Evolutionary conservation across 345 rosid genomes (phyloP).

Genomic region (Orychophragmus violaceus): DNA sequence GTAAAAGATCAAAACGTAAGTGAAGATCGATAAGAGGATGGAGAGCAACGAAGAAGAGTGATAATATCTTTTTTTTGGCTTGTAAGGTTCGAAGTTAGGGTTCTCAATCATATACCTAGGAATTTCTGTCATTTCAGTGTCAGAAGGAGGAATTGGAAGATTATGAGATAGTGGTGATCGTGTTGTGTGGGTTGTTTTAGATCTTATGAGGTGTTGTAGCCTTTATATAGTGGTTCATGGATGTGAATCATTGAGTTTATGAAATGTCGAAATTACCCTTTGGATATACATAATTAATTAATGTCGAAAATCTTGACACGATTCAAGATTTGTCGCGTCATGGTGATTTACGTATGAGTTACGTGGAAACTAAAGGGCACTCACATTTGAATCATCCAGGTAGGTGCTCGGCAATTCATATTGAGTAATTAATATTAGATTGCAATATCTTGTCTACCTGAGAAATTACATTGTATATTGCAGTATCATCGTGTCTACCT

Average conservation of each 20-base stretch:
- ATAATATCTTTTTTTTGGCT: constrained; percentile 7
- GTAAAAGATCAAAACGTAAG: constrained; percentile 41
- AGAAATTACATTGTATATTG: constrained; percentile 4
- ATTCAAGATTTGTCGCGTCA: constrained; percentile 18
- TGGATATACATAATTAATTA: background rate
- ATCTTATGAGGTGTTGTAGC: background rate
- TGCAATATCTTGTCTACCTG: constrained; percentile 17
- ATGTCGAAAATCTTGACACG: constrained; percentile 16
- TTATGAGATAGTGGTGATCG: background rate
- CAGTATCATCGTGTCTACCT: constrained; percentile 16
- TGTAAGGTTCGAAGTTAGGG: constrained; percentile 15
- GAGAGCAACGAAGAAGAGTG: constrained; percentile 24
- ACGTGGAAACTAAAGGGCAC: constrained; percentile 25
- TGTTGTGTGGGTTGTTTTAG: background rate
- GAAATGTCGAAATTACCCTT: constrained; percentile 9
- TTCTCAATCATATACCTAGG: constrained; percentile 18
- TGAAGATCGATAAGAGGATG: constrained; percentile 30
- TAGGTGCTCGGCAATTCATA: constrained; percentile 32
- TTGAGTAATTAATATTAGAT: constrained; percentile 17
- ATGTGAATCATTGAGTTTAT: background rate
- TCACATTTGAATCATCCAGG: constrained; percentile 22
- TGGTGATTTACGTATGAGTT: constrained; percentile 22
- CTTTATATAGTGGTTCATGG: constrained; percentile 18
- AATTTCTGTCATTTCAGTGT: constrained; percentile 20
- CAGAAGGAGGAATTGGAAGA: background rate